Conservation (phyloP, 306 rosid genomes). For the Trifolium repens region DNA sequence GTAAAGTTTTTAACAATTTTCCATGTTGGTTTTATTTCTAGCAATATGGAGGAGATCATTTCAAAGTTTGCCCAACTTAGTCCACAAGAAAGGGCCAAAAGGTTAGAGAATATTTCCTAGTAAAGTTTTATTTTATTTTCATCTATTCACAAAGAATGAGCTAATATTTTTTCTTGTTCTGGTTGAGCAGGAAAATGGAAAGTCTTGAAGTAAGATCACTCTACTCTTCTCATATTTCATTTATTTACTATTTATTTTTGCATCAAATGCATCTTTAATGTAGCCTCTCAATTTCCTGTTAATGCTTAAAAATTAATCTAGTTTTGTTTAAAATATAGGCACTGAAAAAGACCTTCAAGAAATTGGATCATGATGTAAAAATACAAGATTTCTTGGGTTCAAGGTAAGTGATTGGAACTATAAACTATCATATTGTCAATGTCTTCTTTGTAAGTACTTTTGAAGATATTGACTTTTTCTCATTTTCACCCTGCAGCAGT, state of each 20-base stretch:
- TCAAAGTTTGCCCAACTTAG: conserved; percentile 70
- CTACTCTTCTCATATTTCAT: conserved; percentile 22
- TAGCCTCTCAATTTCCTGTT: neutral
- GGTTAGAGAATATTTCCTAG: conserved; percentile 47
- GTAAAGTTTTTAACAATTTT: conserved; percentile 13
- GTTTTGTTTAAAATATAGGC: conserved; percentile 58
- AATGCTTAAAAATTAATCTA: conserved; percentile 26
- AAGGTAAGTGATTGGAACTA: conserved; percentile 49
- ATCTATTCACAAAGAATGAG: conserved; percentile 26
- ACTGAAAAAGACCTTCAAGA: conserved; percentile 82
- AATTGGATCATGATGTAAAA: conserved; percentile 79
- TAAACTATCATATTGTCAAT: conserved; percentile 30
- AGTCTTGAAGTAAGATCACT: conserved; percentile 77
- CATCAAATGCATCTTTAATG: conserved; percentile 3
- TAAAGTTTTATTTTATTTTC: conserved; percentile 19
- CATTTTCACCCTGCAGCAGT: conserved; percentile 60
- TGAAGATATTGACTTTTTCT: conserved; percentile 36
- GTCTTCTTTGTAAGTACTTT: conserved; percentile 34
- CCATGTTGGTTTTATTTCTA: conserved; percentile 34
- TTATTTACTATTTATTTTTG: conserved; percentile 26
- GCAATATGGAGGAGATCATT: conserved; percentile 69
- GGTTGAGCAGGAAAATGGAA: conserved; percentile 74
- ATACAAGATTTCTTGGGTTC: conserved; percentile 69
- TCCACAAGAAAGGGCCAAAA: conserved; percentile 82
- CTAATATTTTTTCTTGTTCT: conserved; percentile 44